These are phyloP conservation scores for Acrocalymma vagum DNA, from an alignment of 2,329 filamentous ascomycete species.

Conservation along the genomic window DNA sequence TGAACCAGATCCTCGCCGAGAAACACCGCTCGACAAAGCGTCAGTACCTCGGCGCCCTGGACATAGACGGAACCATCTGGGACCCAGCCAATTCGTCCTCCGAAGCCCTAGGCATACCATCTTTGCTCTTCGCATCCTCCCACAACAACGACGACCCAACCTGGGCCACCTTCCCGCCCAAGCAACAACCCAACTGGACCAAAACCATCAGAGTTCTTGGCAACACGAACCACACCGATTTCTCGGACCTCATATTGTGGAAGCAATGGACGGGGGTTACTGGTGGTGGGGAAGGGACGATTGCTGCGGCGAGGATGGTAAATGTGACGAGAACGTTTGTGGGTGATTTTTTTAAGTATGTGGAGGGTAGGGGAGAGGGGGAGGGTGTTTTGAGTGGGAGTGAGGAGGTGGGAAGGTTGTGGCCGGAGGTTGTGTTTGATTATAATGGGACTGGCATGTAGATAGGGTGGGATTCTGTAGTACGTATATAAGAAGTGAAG, in stretches of 20 bases:
- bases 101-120: constrained; percentile 5
- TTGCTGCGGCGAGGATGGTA: constrained; percentile 15
- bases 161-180: constrained; percentile 13
- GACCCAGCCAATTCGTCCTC: constrained; percentile 2
- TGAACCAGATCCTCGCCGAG: constrained; percentile 13
- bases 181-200: constrained; percentile 12
- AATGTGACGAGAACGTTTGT: constrained; percentile 14
- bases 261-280: constrained; percentile 15
- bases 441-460: constrained; percentile 9
- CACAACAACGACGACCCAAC: constrained; percentile 9
- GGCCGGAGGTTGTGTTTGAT: constrained; percentile 11
- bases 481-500: too few species aligned
- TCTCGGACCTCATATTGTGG: constrained; percentile 19
- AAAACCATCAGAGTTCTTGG: constrained; percentile 14
- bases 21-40: constrained; percentile 2
- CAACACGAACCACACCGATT: constrained; percentile 19
- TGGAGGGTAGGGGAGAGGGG: not conserved
- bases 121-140: constrained; percentile 4
- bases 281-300: constrained; percentile 8
- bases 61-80: constrained; percentile 16
- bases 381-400: constrained; percentile 1
- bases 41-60: constrained; percentile 13
- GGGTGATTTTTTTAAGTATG: constrained; percentile 10
- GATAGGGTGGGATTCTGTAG: too few species aligned
- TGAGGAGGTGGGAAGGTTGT: constrained; percentile 1